Evolutionary conservation across 78 protist genomes (phyloP).

Genomic region (Capsaspora owczarzaki): DNA sequence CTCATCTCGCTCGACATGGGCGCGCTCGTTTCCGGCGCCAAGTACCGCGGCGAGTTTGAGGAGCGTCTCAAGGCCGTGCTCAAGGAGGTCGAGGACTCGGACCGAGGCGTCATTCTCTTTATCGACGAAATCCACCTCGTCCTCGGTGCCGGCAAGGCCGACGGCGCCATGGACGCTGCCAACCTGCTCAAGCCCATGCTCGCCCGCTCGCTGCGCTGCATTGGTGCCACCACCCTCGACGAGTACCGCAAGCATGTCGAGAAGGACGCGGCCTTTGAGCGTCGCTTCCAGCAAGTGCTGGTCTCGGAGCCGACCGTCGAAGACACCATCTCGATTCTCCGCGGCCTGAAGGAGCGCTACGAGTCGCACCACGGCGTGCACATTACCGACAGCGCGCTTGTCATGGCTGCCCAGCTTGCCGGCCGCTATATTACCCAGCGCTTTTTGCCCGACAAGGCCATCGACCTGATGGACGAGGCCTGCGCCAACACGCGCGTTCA

Average conservation of each 20-base stretch:
- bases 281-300: constrained; percentile 89
- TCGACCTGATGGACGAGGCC: constrained; percentile 97
- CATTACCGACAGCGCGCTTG: constrained; percentile 88
- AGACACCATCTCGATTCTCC: constrained; percentile 20
- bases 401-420: constrained; percentile 84
- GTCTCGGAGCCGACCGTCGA: constrained; percentile 84
- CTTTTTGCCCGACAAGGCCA: constrained; percentile 97
- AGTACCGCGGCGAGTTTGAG: constrained; percentile 97
- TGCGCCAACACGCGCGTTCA: constrained; percentile 84
- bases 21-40: constrained; percentile 95
- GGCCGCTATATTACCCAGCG: constrained; percentile 85
- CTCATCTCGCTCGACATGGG: constrained; percentile 93
- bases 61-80: constrained; percentile 95
- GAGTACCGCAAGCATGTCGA: constrained; percentile 94
- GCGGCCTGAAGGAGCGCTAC: not conserved
- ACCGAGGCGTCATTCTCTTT: constrained; percentile 88
- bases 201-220: constrained; percentile 68
- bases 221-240: constrained; percentile 98
- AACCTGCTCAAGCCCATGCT: constrained; percentile 77
- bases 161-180: constrained; percentile 97
- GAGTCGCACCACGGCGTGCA: constrained; percentile 84
- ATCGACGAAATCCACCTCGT: constrained; percentile 97
- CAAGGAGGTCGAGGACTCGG: constrained; percentile 79
- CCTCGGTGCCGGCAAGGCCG: constrained; percentile 81
- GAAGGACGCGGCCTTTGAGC: constrained; percentile 96